phyloP scores from a whole-genome alignment of 495 filamentous ascomycete genomes.

The Parmelia sp. region DNA sequence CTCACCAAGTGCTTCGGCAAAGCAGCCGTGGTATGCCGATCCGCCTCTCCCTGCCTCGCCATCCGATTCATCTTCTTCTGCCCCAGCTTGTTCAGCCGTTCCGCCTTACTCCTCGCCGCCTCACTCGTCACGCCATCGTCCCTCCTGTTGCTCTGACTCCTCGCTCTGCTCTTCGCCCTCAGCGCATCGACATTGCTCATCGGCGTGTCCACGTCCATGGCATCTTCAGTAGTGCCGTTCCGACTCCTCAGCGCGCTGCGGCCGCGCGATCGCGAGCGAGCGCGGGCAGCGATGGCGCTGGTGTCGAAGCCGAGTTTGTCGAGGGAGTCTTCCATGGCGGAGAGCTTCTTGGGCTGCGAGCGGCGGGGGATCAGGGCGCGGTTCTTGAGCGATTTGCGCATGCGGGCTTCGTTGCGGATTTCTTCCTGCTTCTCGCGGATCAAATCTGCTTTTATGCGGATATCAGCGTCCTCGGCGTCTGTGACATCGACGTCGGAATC shows the following conservation, averaged over 20 bases:
- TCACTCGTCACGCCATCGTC: conserved; percentile 67
- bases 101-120: conserved; percentile 64
- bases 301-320: conserved; percentile 82
- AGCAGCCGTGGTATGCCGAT: conserved; percentile 77
- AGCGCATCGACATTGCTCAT: conserved; percentile 51
- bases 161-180: conserved; percentile 68
- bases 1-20: conserved; percentile 89
- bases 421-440: conserved; percentile 87
- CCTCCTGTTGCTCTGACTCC: conserved; percentile 73
- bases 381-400: conserved; percentile 94
- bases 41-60: conserved; percentile 92
- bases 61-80: conserved; percentile 99
- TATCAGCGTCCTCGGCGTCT: conserved; percentile 79
- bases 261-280: conserved; percentile 62
- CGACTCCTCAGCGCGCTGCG: conserved; percentile 43
- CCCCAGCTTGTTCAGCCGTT: conserved; percentile 74
- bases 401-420: conserved; percentile 84
- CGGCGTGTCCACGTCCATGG: conserved; percentile 78
- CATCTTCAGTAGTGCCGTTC: conserved; percentile 48
- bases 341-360: conserved; percentile 66
- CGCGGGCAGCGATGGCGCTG: conserved; percentile 62
- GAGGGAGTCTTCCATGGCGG: conserved; percentile 76
- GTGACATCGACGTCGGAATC: conserved; percentile 60
- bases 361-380: conserved; percentile 79
- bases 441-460: conserved; percentile 82